These are phyloP conservation scores for Pseudogymnoascus sp. DNA, from an alignment of 2,329 filamentous ascomycete genomes.

Conservation along the genomic window DNA sequence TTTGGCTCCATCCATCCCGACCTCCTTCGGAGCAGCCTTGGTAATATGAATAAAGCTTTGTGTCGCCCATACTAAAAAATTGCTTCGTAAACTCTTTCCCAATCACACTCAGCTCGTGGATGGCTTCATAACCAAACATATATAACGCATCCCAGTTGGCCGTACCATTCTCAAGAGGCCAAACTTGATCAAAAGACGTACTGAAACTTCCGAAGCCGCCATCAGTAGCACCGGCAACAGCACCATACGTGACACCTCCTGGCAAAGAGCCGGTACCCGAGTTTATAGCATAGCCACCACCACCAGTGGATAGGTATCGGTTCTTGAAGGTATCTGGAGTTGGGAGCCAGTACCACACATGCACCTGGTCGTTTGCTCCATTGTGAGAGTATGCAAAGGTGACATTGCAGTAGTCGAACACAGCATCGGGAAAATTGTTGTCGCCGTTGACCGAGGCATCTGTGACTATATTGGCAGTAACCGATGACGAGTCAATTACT, in stretches of 20 bases:
- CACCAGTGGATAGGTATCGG: slow-evolving; percentile 41
- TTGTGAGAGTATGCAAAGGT: slow-evolving; percentile 41
- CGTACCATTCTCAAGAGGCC: slow-evolving; percentile 35
- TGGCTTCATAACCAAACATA: slow-evolving; percentile 35
- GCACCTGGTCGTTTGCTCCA: slow-evolving; percentile 32
- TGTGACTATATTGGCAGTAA: slow-evolving; percentile 31
- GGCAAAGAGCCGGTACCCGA: slow-evolving; percentile 29
- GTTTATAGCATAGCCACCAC: slow-evolving; percentile 41
- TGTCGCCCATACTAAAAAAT: slow-evolving; percentile 33
- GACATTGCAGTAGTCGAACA: slow-evolving; percentile 40
- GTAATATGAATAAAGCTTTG: slow-evolving; percentile 43
- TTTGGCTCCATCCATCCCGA: slow-evolving; percentile 43
- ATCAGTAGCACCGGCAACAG: slow-evolving; percentile 42
- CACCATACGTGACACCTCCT: slow-evolving; percentile 40
- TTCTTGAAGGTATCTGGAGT: slow-evolving; percentile 38
- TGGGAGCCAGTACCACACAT: slow-evolving; percentile 38
- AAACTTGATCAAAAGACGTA: slow-evolving; percentile 32
- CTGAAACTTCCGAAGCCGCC: slow-evolving; percentile 44
- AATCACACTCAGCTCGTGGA: slow-evolving; percentile 33
- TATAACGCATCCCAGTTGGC: slow-evolving; percentile 32
- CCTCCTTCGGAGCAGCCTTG: slow-evolving; percentile 43
- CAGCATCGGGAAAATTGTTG: slow-evolving; percentile 28
- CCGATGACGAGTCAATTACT: slow-evolving; percentile 28
- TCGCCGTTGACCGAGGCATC: slow-evolving; percentile 27
- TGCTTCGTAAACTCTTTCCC: slow-evolving; percentile 39